Evolutionary conservation across 768 basidiomycete species (phyloP).

Genomic region (Nevesoporus exiguus): DNA sequence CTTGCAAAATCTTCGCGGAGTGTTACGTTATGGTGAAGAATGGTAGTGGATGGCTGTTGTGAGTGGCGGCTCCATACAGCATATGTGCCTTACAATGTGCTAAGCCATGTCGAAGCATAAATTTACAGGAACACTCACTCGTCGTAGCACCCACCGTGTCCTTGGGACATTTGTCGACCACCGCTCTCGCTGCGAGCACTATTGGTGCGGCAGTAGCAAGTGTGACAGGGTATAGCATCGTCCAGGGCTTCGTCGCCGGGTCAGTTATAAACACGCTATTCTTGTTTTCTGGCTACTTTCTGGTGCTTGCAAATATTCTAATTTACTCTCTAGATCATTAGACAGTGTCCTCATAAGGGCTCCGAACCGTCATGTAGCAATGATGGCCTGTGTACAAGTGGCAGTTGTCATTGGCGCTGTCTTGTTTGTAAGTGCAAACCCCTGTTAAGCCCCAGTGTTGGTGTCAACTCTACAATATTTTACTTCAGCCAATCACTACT

Average conservation of each 20-base stretch:
- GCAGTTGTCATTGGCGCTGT: constrained; percentile 21
- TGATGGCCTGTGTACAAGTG: constrained; percentile 17
- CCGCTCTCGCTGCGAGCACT: constrained; percentile 48
- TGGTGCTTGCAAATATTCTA: constrained; percentile 8
- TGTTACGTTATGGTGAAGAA: constrained; percentile 21
- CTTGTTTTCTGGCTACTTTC: not conserved
- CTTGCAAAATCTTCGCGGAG: constrained; percentile 14
- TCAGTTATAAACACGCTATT: constrained; percentile 30
- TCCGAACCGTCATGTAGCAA: constrained; percentile 13
- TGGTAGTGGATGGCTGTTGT: constrained; percentile 23
- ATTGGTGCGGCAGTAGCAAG: constrained; percentile 38
- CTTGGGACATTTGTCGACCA: constrained; percentile 52
- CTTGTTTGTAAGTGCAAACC: constrained; percentile 16
- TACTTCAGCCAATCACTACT: constrained; percentile 19
- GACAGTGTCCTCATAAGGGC: constrained; percentile 15
- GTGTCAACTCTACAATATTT: not conserved
- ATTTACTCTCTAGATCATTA: constrained; percentile 13
- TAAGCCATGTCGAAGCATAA: constrained; percentile 11
- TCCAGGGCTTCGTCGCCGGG: constrained; percentile 33
- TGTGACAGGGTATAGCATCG: constrained; percentile 43
- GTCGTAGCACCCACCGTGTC: constrained; percentile 32
- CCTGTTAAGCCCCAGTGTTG: not conserved
- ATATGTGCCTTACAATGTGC: not conserved
- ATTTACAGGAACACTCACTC: constrained; percentile 24
- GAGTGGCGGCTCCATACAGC: not conserved